Percentiles rank a stretch among this genome's conserved stretches.
These are phyloP conservation scores for Pichia membranifaciens DNA, from an alignment of 805 yeast genomes.

Conservation along the genomic window DNA sequence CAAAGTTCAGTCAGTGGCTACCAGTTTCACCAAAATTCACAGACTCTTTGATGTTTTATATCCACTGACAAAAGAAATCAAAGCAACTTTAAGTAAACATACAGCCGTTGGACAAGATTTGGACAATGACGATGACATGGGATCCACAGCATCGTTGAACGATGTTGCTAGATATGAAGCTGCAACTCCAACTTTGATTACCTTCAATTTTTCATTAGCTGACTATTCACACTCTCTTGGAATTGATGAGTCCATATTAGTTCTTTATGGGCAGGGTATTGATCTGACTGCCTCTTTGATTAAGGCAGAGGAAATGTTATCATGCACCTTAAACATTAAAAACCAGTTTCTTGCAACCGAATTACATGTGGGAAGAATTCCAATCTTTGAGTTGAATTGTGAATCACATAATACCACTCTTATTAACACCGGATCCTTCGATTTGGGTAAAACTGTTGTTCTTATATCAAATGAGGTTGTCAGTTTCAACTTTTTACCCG, in stretches of 20 bases:
- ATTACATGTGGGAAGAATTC: conserved; percentile 7
- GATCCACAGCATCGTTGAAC: conserved; percentile 6
- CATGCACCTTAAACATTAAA: conserved; percentile 20
- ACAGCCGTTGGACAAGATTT: not conserved
- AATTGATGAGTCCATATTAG: conserved; percentile 19
- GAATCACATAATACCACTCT: conserved; percentile 15
- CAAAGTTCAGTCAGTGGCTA: conserved; percentile 15
- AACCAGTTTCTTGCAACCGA: conserved; percentile 11
- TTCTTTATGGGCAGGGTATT: conserved; percentile 18
- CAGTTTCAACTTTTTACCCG: conserved; percentile 18
- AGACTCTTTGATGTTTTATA: conserved; percentile 4
- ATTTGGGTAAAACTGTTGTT: conserved; percentile 21
- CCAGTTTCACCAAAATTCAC: conserved; percentile 13
- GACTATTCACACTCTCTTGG: conserved; percentile 19
- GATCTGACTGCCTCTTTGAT: conserved; percentile 17
- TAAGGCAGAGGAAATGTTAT: conserved; percentile 14
- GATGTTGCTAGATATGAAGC: conserved; percentile 6
- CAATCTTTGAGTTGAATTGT: conserved; percentile 15
- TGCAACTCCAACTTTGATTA: conserved; percentile 15
- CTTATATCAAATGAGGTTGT: conserved; percentile 15
- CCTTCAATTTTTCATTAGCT: conserved; percentile 18
- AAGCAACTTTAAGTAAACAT: not conserved
- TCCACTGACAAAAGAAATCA: conserved; percentile 6
- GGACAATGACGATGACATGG: conserved; percentile 8
- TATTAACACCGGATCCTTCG: conserved; percentile 19